Percentiles rank a stretch among this genome's conserved stretches.
Conservation (phyloP, 352 stramenopile species). For the Phytophthora podocarpi region DNA sequence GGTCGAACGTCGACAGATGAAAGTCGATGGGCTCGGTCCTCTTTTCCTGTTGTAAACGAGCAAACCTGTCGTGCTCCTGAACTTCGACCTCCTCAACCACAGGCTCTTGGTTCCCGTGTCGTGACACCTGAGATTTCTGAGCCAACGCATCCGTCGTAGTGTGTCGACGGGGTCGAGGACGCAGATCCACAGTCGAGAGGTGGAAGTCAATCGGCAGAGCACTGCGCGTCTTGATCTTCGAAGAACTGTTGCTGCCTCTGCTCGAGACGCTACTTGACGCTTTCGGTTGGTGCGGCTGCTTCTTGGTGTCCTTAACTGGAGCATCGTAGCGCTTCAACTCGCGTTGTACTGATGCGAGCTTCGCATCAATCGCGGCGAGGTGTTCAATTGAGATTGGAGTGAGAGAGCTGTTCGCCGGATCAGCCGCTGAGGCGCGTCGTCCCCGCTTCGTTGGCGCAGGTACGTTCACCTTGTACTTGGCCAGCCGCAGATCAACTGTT, state of each 20-base stretch:
- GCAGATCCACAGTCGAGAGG: conserved; percentile 23
- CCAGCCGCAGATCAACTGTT: conserved; percentile 17
- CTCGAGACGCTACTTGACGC: background rate
- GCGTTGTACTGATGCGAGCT: conserved; percentile 25
- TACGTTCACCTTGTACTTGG: conserved; percentile 24
- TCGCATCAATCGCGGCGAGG: conserved; percentile 23
- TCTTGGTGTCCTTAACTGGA: background rate
- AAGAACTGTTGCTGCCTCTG: background rate
- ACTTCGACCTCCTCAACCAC: background rate
- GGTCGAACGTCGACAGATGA: conserved; percentile 37
- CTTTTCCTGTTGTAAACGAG: conserved; percentile 16
- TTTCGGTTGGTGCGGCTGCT: background rate
- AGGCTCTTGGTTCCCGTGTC: background rate
- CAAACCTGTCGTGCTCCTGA: background rate
- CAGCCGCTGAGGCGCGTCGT: conserved; percentile 9
- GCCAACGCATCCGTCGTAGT: conserved; percentile 13
- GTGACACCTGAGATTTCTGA: background rate
- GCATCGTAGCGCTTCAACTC: conserved; percentile 21
- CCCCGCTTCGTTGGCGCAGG: conserved; percentile 9
- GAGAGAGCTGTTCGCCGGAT: conserved; percentile 11
- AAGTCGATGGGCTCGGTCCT: conserved; percentile 27
- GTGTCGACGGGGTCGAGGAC: conserved; percentile 14
- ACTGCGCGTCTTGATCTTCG: conserved; percentile 1
- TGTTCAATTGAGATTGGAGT: conserved; percentile 24
- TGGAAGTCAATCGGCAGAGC: conserved; percentile 17